A percentile compares a stretch with the other conserved stretches of the same genome.
Conservation (phyloP, 2,329 filamentous ascomycete species). For the Clonostachys solani region DNA sequence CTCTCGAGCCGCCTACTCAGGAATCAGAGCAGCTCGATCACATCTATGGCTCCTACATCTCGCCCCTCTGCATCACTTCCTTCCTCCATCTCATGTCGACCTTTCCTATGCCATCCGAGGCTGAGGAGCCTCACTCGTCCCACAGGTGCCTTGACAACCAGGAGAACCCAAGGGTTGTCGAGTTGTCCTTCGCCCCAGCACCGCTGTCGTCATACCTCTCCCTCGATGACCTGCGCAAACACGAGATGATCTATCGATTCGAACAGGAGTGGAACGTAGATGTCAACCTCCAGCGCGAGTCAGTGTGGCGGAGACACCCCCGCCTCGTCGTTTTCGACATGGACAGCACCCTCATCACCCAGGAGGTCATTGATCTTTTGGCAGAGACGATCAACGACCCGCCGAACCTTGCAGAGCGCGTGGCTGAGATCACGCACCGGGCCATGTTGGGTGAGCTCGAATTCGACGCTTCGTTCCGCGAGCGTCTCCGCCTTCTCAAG, state of each 20-base stretch:
- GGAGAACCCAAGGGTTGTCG: conserved; percentile 58
- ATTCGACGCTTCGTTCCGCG: conserved; percentile 79
- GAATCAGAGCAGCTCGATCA: conserved; percentile 57
- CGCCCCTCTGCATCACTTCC: conserved; percentile 59
- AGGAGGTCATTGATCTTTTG: conserved; percentile 96
- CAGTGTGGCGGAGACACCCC: conserved; percentile 72
- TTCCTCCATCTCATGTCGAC: conserved; percentile 63
- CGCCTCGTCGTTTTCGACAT: conserved; percentile 95
- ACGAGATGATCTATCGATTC: conserved; percentile 79
- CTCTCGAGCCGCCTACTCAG: conserved; percentile 52
- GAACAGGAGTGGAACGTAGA: conserved; percentile 89
- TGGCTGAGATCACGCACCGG: conserved; percentile 84
- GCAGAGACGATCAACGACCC: conserved; percentile 70
- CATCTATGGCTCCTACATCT: conserved; percentile 62
- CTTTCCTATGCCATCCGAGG: conserved; percentile 50
- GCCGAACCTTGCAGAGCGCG: conserved; percentile 71
- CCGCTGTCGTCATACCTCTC: conserved; percentile 60
- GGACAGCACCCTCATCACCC: conserved; percentile 95
- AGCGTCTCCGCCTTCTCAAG: conserved; percentile 74
- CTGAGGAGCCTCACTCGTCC: conserved; percentile 51
- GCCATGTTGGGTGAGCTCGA: conserved; percentile 97
- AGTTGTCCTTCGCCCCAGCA: conserved; percentile 58
- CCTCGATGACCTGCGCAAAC: conserved; percentile 67
- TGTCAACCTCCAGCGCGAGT: conserved; percentile 71
- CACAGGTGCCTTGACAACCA: conserved; percentile 62